A percentile compares a stretch with the other conserved stretches of the same genome.
Conservation (phyloP, 192 early-diverging fungal genomes). For the Backusella mclennaniae region DNA sequence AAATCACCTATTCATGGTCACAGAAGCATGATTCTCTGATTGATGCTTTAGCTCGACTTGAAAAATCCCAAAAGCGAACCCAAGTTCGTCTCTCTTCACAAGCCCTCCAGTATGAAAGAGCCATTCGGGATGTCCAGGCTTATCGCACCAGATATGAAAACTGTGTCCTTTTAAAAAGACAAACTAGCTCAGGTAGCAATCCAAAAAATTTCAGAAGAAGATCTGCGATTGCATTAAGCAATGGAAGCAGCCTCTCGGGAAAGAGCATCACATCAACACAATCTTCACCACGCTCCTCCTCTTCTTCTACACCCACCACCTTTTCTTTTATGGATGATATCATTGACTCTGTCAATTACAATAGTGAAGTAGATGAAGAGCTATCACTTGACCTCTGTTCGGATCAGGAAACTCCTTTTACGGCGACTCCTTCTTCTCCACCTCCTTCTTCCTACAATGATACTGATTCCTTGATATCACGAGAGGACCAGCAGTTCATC, state of each 20-base stretch:
- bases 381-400: neutral
- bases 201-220: constrained; percentile 8
- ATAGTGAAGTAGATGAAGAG: neutral
- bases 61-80: neutral
- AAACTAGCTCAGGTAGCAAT: neutral
- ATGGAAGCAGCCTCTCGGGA: neutral
- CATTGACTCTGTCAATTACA: neutral
- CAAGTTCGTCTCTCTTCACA: neutral
- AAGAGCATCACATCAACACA: neutral
- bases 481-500: neutral
- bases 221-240: constrained; percentile 5
- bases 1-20: neutral
- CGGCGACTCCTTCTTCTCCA: neutral
- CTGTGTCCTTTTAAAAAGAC: neutral
- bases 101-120: constrained; percentile 6
- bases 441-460: neutral
- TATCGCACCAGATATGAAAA: constrained; percentile 15
- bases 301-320: neutral
- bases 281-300: neutral
- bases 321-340: constrained; percentile 5
- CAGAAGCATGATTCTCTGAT: constrained; percentile 4
- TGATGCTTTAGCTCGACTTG: neutral
- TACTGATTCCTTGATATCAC: neutral
- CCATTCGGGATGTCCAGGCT: constrained; percentile 3
- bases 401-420: neutral